These are phyloP conservation scores for Insectozyma bohioensis DNA, from an alignment of 1,139 yeast species.

Conservation along the genomic window DNA sequence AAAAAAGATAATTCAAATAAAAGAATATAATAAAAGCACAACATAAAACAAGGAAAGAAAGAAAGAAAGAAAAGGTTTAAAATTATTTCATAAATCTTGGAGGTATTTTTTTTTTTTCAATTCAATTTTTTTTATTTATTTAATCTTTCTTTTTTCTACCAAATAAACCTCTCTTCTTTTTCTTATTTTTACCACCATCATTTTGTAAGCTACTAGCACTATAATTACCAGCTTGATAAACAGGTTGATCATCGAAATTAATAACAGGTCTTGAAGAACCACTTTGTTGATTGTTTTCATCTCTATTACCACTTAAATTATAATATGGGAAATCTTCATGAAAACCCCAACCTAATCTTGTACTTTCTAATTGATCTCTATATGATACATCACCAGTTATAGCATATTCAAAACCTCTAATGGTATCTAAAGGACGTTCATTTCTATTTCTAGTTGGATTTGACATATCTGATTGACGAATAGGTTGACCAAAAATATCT, in stretches of 20 bases:
- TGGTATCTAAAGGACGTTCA: conserved; percentile 95
- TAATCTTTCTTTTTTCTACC: conserved; percentile 54
- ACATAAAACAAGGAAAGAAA: not conserved
- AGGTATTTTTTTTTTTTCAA: not conserved
- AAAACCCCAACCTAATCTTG: conserved; percentile 74
- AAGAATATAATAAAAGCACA: not conserved
- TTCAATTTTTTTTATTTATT: not conserved
- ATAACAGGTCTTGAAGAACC: conserved; percentile 31
- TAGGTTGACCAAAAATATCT: conserved; percentile 84
- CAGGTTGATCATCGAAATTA: conserved; percentile 56
- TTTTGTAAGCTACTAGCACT: conserved; percentile 42
- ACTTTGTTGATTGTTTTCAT: conserved; percentile 17
- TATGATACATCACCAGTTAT: conserved; percentile 81
- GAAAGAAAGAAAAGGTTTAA: not conserved
- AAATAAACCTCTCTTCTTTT: conserved; percentile 65
- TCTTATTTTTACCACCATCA: conserved; percentile 32
- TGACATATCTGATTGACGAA: conserved; percentile 74
- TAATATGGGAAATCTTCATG: conserved; percentile 49
- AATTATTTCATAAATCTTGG: not conserved
- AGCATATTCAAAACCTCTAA: conserved; percentile 87
- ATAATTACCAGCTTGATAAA: conserved; percentile 59
- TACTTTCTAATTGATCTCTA: conserved; percentile 78
- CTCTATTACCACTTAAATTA: conserved; percentile 20
- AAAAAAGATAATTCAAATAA: not conserved
- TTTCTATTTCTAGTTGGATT: conserved; percentile 91